Evolutionary conservation across 306 rosid genomes (phyloP).

Genomic region (Lagenaria siceraria): DNA sequence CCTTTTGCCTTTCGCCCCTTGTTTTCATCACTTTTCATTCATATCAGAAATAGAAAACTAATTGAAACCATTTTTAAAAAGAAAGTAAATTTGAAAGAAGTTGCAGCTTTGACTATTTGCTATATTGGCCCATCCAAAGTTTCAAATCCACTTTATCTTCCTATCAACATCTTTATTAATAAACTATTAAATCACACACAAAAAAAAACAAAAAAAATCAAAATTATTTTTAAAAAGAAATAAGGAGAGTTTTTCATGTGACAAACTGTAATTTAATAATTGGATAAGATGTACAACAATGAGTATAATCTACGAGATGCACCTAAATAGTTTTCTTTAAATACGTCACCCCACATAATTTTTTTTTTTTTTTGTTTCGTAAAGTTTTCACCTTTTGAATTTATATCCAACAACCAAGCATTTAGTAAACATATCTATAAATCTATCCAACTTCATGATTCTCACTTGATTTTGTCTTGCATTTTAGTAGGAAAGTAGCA

Average conservation of each 20-base stretch:
- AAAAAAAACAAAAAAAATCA: too few relatives aligned
- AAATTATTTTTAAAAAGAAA: too few relatives aligned
- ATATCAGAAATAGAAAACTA: not conserved
- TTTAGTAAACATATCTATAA: not conserved
- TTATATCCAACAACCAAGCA: not conserved
- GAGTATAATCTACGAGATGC: too few relatives aligned
- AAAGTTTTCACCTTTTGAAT: not conserved
- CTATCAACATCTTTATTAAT: too few relatives aligned
- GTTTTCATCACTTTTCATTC: not conserved
- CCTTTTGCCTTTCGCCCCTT: not conserved
- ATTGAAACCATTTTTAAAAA: not conserved
- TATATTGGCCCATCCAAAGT: not conserved
- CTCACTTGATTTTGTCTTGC: not conserved
- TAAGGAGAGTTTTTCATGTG: too few relatives aligned
- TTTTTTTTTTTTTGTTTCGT: not conserved
- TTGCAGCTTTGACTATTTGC: not conserved
- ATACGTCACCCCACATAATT: not conserved
- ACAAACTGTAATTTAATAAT: too few relatives aligned
- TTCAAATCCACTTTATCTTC: not conserved
- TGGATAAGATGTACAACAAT: too few relatives aligned
- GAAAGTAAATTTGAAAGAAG: not conserved
- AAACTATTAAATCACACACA: too few relatives aligned
- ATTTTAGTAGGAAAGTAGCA: not conserved
- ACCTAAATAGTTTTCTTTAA: too few relatives aligned
- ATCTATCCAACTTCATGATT: not conserved